Evolutionary conservation across 2,329 filamentous ascomycete genomes (phyloP).

Genomic region (Kalmusia sp.): DNA sequence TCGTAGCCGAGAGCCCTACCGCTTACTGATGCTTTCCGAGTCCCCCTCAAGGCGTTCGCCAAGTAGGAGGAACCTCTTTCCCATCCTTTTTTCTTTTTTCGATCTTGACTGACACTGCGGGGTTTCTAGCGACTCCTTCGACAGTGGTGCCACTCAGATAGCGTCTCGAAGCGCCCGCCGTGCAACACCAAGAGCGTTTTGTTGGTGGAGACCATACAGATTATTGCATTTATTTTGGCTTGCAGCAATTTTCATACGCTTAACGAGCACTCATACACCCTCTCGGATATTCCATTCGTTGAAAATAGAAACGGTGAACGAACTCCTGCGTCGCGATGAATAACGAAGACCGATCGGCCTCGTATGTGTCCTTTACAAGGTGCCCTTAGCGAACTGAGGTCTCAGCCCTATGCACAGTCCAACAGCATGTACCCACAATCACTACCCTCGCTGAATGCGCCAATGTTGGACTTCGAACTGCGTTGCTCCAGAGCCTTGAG

Average conservation of each 20-base stretch:
- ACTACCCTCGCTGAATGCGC: too few relatives aligned
- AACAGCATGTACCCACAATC: too few relatives aligned
- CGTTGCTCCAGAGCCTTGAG: too few relatives aligned
- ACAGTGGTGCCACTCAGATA: conserved; percentile 10
- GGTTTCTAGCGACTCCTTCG: conserved; percentile 21
- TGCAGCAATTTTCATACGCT: not conserved
- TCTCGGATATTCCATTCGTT: not conserved
- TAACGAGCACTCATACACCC: not conserved
- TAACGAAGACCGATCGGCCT: not conserved
- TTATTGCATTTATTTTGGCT: not conserved
- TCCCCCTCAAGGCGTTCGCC: conserved; percentile 16
- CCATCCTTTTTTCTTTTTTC: conserved; percentile 6
- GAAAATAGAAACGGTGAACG: conserved; percentile 1
- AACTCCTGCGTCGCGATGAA: not conserved
- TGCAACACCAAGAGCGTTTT: conserved; percentile 10
- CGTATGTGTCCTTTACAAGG: too few relatives aligned
- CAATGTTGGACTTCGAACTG: too few relatives aligned
- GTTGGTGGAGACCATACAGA: not conserved
- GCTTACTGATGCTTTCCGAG: conserved; percentile 16
- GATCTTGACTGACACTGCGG: conserved; percentile 20
- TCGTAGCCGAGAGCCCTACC: conserved; percentile 18
- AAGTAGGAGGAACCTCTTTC: conserved; percentile 16
- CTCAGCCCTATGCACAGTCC: too few relatives aligned
- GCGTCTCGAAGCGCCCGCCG: conserved; percentile 22
- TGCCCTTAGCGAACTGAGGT: too few relatives aligned